phyloP scores from a whole-genome alignment of 1,284 basidiomycete genomes.

The Boletus sp. region DNA sequence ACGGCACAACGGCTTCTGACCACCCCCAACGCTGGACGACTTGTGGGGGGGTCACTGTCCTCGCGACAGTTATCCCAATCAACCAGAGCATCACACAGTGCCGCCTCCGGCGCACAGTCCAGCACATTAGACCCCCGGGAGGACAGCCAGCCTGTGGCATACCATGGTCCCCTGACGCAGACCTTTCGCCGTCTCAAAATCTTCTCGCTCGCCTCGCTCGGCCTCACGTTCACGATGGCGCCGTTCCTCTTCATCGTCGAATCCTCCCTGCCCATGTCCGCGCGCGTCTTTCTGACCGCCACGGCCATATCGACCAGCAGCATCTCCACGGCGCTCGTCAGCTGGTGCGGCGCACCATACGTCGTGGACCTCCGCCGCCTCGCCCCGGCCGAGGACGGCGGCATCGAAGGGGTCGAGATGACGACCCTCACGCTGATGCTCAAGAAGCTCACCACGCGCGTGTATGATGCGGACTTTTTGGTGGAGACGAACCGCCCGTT shows the following conservation, averaged over 20 bases:
- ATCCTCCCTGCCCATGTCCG: conserved; percentile 66
- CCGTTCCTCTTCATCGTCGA: conserved; percentile 82
- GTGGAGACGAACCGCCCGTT: conserved; percentile 68
- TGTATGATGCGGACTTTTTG: conserved; percentile 74
- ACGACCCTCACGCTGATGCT: conserved; percentile 66
- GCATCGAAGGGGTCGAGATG: conserved; percentile 59
- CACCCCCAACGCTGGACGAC: not conserved
- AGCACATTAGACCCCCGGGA: conserved; percentile 3
- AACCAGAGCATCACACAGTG: conserved; percentile 5
- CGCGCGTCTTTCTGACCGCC: conserved; percentile 63
- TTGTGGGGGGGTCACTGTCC: not conserved
- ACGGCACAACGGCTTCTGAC: conserved; percentile 2
- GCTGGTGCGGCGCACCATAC: conserved; percentile 65
- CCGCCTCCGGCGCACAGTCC: conserved; percentile 5
- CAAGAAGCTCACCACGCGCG: conserved; percentile 55
- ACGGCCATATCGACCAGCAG: conserved; percentile 71
- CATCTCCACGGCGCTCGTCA: conserved; percentile 70
- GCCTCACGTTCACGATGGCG: conserved; percentile 64
- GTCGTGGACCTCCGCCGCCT: conserved; percentile 44
- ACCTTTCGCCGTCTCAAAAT: conserved; percentile 78
- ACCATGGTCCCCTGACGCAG: conserved; percentile 62
- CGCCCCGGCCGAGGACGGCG: conserved; percentile 39
- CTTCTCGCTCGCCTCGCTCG: conserved; percentile 78
- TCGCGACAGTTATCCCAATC: conserved; percentile 15
- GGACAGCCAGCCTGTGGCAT: conserved; percentile 32